A percentile compares a stretch with the other conserved stretches of the same genome.
phyloP scores from a whole-genome alignment of 2,329 filamentous ascomycete genomes.

The Harringtonia lauricola region DNA sequence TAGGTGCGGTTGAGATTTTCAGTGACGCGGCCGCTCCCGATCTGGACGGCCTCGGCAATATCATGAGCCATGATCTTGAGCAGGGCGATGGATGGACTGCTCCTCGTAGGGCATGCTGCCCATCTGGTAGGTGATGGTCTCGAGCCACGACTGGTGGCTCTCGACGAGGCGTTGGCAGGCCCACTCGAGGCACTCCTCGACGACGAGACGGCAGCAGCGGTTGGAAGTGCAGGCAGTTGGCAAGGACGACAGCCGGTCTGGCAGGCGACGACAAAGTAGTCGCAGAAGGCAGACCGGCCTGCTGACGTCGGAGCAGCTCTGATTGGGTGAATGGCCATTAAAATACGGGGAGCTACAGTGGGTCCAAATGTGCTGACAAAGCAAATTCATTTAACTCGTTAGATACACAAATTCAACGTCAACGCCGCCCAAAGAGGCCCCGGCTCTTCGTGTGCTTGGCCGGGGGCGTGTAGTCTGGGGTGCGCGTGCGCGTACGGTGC shows the following conservation, averaged over 20 bases:
- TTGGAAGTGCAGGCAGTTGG: too few species aligned
- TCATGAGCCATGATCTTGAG: conserved; percentile 77
- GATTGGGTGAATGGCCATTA: neutral
- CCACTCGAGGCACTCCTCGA: conserved; percentile 84
- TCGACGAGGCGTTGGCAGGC: conserved; percentile 73
- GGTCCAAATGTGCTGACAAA: too few species aligned
- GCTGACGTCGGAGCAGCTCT: neutral
- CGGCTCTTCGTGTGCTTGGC: too few species aligned
- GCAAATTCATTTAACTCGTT: too few species aligned
- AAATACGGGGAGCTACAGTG: too few species aligned
- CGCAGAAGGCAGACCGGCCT: conserved; percentile 64
- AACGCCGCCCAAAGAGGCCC: too few species aligned
- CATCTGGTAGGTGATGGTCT: conserved; percentile 82
- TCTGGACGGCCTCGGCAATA: conserved; percentile 73
- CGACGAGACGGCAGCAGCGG: conserved; percentile 54
- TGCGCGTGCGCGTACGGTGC: conserved; percentile 3
- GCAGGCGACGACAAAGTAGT: conserved; percentile 77
- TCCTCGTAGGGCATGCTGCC: conserved; percentile 70
- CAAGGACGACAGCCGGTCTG: conserved; percentile 68
- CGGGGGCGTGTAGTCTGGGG: too few species aligned
- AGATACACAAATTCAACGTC: too few species aligned
- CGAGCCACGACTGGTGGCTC: conserved; percentile 76
- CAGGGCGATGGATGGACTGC: conserved; percentile 66
- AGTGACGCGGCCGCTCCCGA: conserved; percentile 73
- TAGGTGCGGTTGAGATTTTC: conserved; percentile 79